phyloP scores from a whole-genome alignment of 129 eudicot genomes.

The Flaveria bidentis region DNA sequence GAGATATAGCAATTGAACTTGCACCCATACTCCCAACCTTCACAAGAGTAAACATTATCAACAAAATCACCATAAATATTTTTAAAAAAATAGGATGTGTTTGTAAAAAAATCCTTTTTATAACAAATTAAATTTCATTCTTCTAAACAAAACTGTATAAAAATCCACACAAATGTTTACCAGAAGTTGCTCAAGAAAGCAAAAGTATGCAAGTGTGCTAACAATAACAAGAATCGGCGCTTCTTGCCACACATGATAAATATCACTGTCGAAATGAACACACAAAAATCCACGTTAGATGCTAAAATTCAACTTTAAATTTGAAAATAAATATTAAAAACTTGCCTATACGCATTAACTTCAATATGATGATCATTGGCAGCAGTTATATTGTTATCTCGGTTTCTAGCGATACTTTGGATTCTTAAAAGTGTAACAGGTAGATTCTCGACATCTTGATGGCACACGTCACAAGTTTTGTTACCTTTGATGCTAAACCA shows the following conservation, averaged over 20 bases:
- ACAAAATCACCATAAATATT: neutral
- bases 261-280: conserved; percentile 33
- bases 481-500: conserved; percentile 98
- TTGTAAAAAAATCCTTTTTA: neutral
- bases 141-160: neutral
- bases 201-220: conserved; percentile 93
- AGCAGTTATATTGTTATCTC: conserved; percentile 34
- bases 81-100: neutral
- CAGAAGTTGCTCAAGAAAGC: conserved; percentile 95
- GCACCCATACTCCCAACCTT: conserved; percentile 77
- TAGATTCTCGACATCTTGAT: conserved; percentile 81
- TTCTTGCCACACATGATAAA: conserved; percentile 89
- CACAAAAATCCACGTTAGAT: neutral
- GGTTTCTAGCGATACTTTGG: conserved; percentile 45
- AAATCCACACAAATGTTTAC: conserved; percentile 36
- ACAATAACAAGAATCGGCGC: conserved; percentile 86
- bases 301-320: neutral
- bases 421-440: conserved; percentile 80
- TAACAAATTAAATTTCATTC: neutral
- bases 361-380: conserved; percentile 44
- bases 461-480: conserved; percentile 92
- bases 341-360: conserved; percentile 76
- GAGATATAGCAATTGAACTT: conserved; percentile 77
- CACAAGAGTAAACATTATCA: conserved; percentile 25
- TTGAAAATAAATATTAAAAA: conserved; percentile 5